Conservation (phyloP, 805 yeast species). For the Yarrowia divulgata region DNA sequence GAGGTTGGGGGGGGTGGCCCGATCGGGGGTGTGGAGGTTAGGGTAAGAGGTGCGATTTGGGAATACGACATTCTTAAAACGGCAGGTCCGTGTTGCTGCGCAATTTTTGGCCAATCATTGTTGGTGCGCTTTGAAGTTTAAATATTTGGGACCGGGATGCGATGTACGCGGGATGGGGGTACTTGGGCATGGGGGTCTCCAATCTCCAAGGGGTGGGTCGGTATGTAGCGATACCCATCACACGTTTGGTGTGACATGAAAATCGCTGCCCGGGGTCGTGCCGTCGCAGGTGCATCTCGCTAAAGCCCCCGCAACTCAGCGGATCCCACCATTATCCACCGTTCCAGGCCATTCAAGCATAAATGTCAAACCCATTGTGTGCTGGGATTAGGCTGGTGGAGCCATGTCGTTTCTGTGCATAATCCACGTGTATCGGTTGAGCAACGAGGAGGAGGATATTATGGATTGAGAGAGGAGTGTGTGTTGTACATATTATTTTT, state of each 20-base stretch:
- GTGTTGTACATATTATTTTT: neutral
- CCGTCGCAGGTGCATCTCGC: slow-evolving; percentile 1
- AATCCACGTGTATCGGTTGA: slow-evolving; percentile 33
- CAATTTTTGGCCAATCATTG: slow-evolving; percentile 34
- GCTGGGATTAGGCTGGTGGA: slow-evolving; percentile 38
- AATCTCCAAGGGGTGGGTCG: neutral
- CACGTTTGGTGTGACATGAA: neutral
- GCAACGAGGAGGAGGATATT: slow-evolving; percentile 4
- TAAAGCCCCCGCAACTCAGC: neutral
- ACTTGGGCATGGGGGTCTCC: neutral
- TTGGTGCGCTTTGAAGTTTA: neutral
- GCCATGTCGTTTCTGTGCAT: slow-evolving; percentile 31
- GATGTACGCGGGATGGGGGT: slow-evolving; percentile 5
- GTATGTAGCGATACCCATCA: neutral
- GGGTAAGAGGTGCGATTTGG: slow-evolving; percentile 7
- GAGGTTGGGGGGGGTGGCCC: slow-evolving; percentile 36
- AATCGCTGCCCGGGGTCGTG: neutral
- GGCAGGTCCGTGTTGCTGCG: slow-evolving; percentile 32
- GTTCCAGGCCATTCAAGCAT: slow-evolving; percentile 1
- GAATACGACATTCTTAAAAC: slow-evolving; percentile 38
- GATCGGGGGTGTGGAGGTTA: slow-evolving; percentile 19
- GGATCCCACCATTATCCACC: neutral
- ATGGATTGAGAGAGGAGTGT: neutral
- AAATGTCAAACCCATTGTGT: slow-evolving; percentile 23
- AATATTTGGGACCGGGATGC: slow-evolving; percentile 5